Conservation (phyloP, 352 stramenopile genomes). For the Globisporangium viniferum region DNA sequence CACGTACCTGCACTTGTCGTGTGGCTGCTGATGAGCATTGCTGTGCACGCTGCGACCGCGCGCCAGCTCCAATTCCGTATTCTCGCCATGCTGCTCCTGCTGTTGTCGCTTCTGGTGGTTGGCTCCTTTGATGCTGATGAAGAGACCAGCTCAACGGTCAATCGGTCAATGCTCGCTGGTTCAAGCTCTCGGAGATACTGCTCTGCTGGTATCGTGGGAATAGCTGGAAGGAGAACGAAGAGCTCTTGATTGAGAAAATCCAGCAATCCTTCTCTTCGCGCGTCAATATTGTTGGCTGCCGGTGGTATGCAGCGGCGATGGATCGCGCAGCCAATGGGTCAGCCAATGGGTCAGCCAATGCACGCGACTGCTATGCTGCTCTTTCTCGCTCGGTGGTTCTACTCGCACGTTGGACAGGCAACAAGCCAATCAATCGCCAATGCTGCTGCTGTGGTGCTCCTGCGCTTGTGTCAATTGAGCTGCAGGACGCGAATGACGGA, state of each 20-base stretch:
- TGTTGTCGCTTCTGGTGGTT: background rate
- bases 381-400: background rate
- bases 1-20: constrained; percentile 2
- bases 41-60: background rate
- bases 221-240: background rate
- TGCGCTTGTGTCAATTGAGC: background rate
- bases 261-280: background rate
- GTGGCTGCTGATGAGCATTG: background rate
- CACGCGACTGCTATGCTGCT: background rate
- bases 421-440: background rate
- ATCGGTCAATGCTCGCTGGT: background rate
- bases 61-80: constrained; percentile 8
- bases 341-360: background rate
- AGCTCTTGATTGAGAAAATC: constrained; percentile 2
- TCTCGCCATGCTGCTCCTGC: constrained; percentile 10
- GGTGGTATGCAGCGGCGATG: background rate
- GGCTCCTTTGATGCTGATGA: background rate
- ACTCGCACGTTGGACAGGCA: background rate
- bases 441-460: background rate
- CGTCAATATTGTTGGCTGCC: background rate
- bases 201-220: background rate
- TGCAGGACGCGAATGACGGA: constrained; percentile 3
- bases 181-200: background rate
- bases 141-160: background rate
- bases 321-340: background rate